A percentile compares a stretch with the other conserved stretches of the same genome.
phyloP scores from a whole-genome alignment of 306 rosid species.

The Luffa aegyptiaca region DNA sequence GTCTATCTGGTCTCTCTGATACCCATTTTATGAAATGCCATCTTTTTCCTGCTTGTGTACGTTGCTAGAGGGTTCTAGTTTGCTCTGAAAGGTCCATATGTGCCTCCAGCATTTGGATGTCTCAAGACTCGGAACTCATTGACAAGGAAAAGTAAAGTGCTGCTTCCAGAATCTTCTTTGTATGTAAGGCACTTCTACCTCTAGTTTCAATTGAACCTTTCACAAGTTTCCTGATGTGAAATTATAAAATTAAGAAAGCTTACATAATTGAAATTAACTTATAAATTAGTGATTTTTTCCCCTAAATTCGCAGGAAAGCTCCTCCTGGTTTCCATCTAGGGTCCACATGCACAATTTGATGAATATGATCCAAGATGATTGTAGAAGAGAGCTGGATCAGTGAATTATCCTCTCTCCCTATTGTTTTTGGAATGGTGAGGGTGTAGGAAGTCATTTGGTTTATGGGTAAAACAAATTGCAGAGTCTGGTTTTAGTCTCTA shows the following conservation, averaged over 20 bases:
- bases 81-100: background rate
- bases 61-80: background rate
- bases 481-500: background rate
- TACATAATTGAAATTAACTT: background rate
- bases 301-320: background rate
- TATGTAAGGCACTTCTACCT: background rate
- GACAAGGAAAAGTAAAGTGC: background rate
- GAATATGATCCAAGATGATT: background rate
- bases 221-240: background rate
- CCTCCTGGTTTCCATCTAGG: background rate
- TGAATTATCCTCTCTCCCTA: background rate
- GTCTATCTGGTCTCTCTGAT: slow-evolving; percentile 65
- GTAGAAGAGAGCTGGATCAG: background rate
- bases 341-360: background rate
- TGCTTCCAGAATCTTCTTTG: background rate
- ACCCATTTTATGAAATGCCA: background rate
- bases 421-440: background rate
- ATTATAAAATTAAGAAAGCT: background rate
- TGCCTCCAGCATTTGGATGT: background rate
- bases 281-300: background rate
- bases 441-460: background rate
- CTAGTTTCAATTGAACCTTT: background rate
- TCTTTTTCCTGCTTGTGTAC: background rate
- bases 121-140: background rate
- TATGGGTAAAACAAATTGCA: background rate